Evolutionary conservation across 768 basidiomycete genomes (phyloP).

Genomic region (Filobasidium wieringae): DNA sequence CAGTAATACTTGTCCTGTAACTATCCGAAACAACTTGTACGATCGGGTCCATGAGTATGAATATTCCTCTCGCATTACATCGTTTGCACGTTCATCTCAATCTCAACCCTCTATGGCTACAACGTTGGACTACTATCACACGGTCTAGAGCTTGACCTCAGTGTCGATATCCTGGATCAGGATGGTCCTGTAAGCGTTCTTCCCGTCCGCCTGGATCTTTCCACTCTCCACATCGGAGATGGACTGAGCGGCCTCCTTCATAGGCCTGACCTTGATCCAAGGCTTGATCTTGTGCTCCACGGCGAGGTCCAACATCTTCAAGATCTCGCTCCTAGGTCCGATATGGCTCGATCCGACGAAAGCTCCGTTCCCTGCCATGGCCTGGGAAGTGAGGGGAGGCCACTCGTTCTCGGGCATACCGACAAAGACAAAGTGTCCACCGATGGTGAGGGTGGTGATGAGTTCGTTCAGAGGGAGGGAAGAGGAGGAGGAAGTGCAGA

Average conservation of each 20-base stretch:
- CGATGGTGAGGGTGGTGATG: slow-evolving; percentile 47
- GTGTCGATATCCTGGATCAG: slow-evolving; percentile 36
- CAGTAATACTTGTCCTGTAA: too few relatives aligned
- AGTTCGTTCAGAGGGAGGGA: slow-evolving; percentile 47
- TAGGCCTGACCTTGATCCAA: slow-evolving; percentile 46
- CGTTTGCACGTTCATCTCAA: too few relatives aligned
- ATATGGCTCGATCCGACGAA: slow-evolving; percentile 40
- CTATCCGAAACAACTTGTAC: too few relatives aligned
- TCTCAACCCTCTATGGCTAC: too few relatives aligned
- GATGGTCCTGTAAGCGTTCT: slow-evolving; percentile 50
- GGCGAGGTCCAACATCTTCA: slow-evolving; percentile 54
- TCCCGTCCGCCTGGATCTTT: too few relatives aligned
- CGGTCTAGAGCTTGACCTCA: background rate
- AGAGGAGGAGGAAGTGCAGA: slow-evolving; percentile 42
- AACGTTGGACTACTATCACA: too few relatives aligned
- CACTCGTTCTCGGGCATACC: slow-evolving; percentile 48
- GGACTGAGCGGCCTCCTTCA: slow-evolving; percentile 48
- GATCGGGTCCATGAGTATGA: too few relatives aligned
- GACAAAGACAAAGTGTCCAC: slow-evolving; percentile 51
- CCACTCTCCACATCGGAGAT: slow-evolving; percentile 45
- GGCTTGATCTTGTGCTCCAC: slow-evolving; percentile 49
- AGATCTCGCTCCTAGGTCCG: slow-evolving; percentile 51
- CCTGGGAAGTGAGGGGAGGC: slow-evolving; percentile 41
- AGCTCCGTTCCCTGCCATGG: slow-evolving; percentile 30
- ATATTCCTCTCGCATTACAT: too few relatives aligned